Evolutionary conservation across 2,329 filamentous ascomycete species (phyloP), one percentile per base, ranked within the genome.

Genomic region (Xylariaceae sp.): DNA sequence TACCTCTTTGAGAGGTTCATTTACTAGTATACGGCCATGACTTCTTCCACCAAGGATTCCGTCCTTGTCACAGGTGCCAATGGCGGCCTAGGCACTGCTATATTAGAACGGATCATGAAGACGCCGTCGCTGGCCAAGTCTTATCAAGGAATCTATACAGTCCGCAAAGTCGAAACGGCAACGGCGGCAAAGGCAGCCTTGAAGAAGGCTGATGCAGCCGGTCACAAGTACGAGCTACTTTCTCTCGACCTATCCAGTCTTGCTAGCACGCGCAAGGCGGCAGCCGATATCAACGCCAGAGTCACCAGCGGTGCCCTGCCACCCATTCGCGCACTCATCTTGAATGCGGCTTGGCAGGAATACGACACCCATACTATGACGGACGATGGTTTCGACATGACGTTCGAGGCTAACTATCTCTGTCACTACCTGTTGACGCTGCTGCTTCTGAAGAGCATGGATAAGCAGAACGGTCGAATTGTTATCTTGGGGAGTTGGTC

Each of bases 391-490:
- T 62, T 63, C 29, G 66, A 67, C 35, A 59, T 54, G 40, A 58
- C 58, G 3, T 67, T 66, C 37, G 53, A 57, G 37, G 49, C 50
- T 12, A 67, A 65, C 42, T 65, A 65, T 42, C 56, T 68, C 1
- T 50, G 51, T 1, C 62, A 65, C 38, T 67, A 57, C 44, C 52
- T 67, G 3, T 49, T 67, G 10, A 60, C 59, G 6, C 25, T 67
- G 22, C 38, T 67, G 12, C 47, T 67, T 22, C 49, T 68, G 3
- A 53, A 60, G 49, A 67, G 64, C 40, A 58, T 67, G 57, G 64
- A 68, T 47, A 60, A 55, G 44, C 42, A 61, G 37, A 37, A 48
- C 14, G 65, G 65, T 0, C 52, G 64, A 17, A 47, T 68, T 11
- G 56, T 68, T 4, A 42, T 63, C 4, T 32, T 67, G 16, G 56